Evolutionary conservation across 1,284 basidiomycete species (phyloP).

Genomic region (Mycosarcoma maydis): DNA sequence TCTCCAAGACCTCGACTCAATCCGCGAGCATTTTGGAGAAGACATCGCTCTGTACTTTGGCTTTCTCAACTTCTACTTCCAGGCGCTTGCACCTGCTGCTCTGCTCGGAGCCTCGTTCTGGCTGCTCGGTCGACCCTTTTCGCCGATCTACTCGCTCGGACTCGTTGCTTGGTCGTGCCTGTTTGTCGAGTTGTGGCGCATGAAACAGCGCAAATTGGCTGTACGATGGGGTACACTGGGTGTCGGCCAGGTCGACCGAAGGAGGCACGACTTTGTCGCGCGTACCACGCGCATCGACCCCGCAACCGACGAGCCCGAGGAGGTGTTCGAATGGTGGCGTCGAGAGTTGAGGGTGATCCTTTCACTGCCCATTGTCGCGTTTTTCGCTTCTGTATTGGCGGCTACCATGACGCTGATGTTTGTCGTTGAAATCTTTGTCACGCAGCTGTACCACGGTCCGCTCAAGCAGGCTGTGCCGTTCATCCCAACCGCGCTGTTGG

Average conservation of each 20-base stretch:
- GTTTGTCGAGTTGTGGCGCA: constrained; percentile 62
- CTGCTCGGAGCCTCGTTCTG: constrained; percentile 55
- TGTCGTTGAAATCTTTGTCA: constrained; percentile 65
- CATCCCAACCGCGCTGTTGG: constrained; percentile 84
- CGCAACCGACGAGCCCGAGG: constrained; percentile 59
- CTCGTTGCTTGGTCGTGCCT: constrained; percentile 59
- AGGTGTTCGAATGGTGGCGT: constrained; percentile 66
- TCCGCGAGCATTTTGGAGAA: constrained; percentile 64
- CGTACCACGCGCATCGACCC: constrained; percentile 42
- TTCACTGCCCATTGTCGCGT: constrained; percentile 79
- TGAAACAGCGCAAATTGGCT: constrained; percentile 62
- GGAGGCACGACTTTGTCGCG: constrained; percentile 56
- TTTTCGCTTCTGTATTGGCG: constrained; percentile 79
- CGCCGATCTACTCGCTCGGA: constrained; percentile 54
- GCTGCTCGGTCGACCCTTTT: constrained; percentile 46
- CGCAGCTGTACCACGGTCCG: constrained; percentile 76
- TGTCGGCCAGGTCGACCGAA: constrained; percentile 40
- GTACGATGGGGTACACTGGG: constrained; percentile 65
- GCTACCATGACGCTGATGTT: constrained; percentile 68
- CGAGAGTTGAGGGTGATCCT: constrained; percentile 76
- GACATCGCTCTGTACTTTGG: constrained; percentile 66
- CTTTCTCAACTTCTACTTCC: constrained; percentile 64
- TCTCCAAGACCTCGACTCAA: constrained; percentile 55
- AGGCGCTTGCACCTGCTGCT: constrained; percentile 54
- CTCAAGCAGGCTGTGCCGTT: constrained; percentile 79